Evolutionary conservation across 106 monocot species (phyloP).

Genomic region (Apostasia shenzhenica): DNA sequence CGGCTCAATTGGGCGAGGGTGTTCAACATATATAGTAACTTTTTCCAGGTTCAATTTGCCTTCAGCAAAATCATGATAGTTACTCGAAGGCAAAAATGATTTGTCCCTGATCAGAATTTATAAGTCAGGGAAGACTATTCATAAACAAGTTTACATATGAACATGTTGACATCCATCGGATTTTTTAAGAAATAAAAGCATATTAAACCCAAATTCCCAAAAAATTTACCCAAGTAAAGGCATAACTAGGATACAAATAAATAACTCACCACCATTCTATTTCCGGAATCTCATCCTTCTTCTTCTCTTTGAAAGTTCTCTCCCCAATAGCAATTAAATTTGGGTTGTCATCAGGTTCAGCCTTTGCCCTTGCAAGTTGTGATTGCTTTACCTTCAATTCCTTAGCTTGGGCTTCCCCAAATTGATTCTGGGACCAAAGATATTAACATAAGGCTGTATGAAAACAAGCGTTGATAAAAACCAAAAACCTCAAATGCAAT

Average conservation of each 20-base stretch:
- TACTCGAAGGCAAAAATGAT: slow-evolving; percentile 38
- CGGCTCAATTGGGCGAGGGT: slow-evolving; percentile 86
- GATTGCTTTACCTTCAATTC: slow-evolving; percentile 83
- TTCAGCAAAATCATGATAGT: slow-evolving; percentile 28
- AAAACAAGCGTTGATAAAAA: background rate
- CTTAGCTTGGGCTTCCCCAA: slow-evolving; percentile 95
- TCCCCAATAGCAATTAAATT: slow-evolving; percentile 83
- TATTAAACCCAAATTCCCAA: too few species aligned
- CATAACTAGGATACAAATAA: background rate
- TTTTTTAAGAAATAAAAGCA: too few species aligned
- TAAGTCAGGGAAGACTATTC: background rate
- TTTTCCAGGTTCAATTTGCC: slow-evolving; percentile 68
- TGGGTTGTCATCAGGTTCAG: slow-evolving; percentile 82
- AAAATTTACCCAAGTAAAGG: background rate
- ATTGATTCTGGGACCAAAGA: slow-evolving; percentile 61
- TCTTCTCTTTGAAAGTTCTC: slow-evolving; percentile 60
- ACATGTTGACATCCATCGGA: too few species aligned
- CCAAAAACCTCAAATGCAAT: background rate
- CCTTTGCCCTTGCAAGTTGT: slow-evolving; percentile 87
- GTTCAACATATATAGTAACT: slow-evolving; percentile 80
- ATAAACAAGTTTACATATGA: too few species aligned
- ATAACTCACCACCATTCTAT: slow-evolving; percentile 81
- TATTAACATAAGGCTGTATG: background rate
- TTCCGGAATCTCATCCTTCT: slow-evolving; percentile 85
- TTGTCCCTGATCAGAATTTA: slow-evolving; percentile 54